Base-by-base conservation (phyloP, 2,329 filamentous ascomycete species). In the Dactylonectria macrodidyma region DNA sequence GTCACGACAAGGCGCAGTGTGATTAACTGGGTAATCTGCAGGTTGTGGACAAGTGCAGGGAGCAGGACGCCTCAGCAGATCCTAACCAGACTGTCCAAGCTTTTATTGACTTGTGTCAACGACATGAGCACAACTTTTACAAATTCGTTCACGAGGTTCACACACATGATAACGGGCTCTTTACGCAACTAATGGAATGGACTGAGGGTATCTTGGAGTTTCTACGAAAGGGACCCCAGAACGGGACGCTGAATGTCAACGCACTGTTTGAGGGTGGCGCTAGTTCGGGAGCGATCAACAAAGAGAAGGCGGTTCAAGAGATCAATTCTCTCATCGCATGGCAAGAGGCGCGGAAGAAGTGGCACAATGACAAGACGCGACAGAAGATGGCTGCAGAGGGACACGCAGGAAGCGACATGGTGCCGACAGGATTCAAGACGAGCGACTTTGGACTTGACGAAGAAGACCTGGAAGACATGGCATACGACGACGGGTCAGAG, bases 131-230 rank as follows among this genome's bases (percentile, higher is more conserved):
- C 79, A 97, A 97, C 82, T 95, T 99, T 79, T 99, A 98, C 88
- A 98, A 97, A 80, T 99, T 99, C 80, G 93, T 99, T 3, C 96
- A 99, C 80, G 96, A 99, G 82, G 95, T 99, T 1, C 96, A 99
- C 78, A 91, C 93, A 7, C 95, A 99, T 76, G 96, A 99, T 79
- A 97, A 99, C 71, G 96, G 96, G 1, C 89, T 99, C 1, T 99
- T 99, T 76, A 95, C 95, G 41, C 93, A 97, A 76, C 88, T 99
- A 59, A 99, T 99, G 96, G 91, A 91, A 30, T 98, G 96, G 96
- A 91, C 98, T 52, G 96, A 99, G 83, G 93, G 92, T 41, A 98
- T 99, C 66, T 88, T 99, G 6, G 93, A 96, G 69, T 99, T 98
- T 82, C 85, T 99, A 36, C 90, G 95, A 52, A 91, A 95, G 71